phyloP scores from a whole-genome alignment of 1,139 yeast species.

The Geotrichum bryndzae region DNA sequence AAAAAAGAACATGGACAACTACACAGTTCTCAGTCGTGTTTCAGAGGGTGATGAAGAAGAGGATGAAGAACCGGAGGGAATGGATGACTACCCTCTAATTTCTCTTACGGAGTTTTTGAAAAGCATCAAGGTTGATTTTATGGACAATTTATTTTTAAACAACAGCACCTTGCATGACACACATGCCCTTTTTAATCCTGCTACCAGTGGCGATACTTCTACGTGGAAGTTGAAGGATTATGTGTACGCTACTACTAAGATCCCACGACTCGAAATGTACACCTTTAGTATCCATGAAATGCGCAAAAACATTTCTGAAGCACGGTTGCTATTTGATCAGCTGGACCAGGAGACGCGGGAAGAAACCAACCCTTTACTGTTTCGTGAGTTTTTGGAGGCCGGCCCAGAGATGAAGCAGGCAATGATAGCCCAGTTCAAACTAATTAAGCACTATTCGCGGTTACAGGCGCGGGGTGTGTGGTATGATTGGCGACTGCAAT shows the following conservation, averaged over 20 bases:
- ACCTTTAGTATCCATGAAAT: conserved; percentile 45
- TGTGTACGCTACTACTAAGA: conserved; percentile 27
- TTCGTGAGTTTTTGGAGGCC: conserved; percentile 44
- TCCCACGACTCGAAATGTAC: conserved; percentile 33
- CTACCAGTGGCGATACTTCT: background rate
- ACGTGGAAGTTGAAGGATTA: conserved; percentile 25
- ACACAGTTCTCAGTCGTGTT: conserved; percentile 8
- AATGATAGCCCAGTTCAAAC: conserved; percentile 44
- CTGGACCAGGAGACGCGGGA: conserved; percentile 41
- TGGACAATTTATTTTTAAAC: conserved; percentile 32
- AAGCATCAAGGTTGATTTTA: conserved; percentile 31
- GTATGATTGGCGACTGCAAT: conserved; percentile 54
- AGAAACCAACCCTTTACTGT: conserved; percentile 46
- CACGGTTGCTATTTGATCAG: conserved; percentile 42
- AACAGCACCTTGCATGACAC: conserved; percentile 16
- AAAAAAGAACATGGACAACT: conserved; percentile 1
- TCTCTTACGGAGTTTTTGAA: conserved; percentile 30
- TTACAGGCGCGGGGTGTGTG: conserved; percentile 49
- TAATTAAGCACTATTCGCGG: conserved; percentile 47
- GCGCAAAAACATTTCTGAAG: conserved; percentile 43
- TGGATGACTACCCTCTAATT: conserved; percentile 17
- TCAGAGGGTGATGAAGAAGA: conserved; percentile 14
- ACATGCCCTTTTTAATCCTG: background rate
- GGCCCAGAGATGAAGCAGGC: conserved; percentile 37
- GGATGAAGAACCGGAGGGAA: background rate